Conservation (phyloP, 768 basidiomycete genomes). For the Termitomyces bulborhizus region DNA sequence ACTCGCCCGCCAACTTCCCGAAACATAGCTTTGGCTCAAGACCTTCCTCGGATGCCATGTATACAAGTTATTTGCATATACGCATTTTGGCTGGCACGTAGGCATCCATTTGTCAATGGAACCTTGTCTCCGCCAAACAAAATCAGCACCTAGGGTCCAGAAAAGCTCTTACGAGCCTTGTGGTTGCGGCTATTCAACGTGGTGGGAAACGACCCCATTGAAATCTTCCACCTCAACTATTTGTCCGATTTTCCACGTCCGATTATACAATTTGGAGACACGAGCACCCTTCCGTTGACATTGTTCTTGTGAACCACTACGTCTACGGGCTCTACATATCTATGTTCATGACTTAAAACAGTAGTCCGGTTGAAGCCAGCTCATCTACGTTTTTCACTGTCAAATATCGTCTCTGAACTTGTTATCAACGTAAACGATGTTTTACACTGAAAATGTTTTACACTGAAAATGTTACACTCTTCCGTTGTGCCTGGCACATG, state of each 20-base stretch:
- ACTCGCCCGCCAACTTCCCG: neutral
- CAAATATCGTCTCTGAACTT: too few relatives aligned
- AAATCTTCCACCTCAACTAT: neutral
- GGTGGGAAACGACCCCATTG: neutral
- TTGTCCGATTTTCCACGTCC: neutral
- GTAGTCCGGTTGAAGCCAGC: neutral
- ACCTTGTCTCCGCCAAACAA: neutral
- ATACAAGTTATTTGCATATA: neutral
- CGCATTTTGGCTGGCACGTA: too few relatives aligned
- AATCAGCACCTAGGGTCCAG: neutral
- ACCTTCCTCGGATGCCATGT: neutral
- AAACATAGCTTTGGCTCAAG: neutral
- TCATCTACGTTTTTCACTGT: neutral
- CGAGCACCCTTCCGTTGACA: neutral
- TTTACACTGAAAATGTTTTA: neutral
- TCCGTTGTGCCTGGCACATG: neutral
- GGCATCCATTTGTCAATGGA: neutral
- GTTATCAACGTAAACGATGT: neutral
- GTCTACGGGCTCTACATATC: neutral
- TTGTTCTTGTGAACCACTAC: neutral
- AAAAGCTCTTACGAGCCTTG: neutral
- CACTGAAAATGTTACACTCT: neutral
- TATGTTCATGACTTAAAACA: too few relatives aligned
- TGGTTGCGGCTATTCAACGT: neutral
- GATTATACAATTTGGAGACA: neutral